A percentile compares a stretch with the other conserved stretches of the same genome.
These are phyloP conservation scores for Auriscalpium orientale DNA, from an alignment of 768 basidiomycete genomes.

Conservation along the genomic window DNA sequence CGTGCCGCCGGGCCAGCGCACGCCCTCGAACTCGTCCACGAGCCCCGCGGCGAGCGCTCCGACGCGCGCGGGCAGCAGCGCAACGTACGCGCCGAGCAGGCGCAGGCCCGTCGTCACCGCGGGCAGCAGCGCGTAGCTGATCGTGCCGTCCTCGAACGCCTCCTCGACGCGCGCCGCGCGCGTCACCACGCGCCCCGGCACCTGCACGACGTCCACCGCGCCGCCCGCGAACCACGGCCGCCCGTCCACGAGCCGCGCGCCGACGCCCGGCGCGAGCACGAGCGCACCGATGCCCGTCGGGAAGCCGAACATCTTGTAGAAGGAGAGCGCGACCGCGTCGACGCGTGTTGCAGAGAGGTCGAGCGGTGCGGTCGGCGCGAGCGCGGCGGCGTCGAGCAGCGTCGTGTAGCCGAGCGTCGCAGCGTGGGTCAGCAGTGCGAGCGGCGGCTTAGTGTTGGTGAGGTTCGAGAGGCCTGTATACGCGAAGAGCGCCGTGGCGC, in stretches of 20 bases:
- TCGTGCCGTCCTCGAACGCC: slow-evolving; percentile 65
- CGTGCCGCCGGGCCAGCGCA: slow-evolving; percentile 52
- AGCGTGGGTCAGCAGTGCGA: slow-evolving; percentile 59
- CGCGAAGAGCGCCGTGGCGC: slow-evolving; percentile 57
- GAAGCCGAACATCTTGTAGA: slow-evolving; percentile 89
- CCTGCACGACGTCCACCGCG: slow-evolving; percentile 76
- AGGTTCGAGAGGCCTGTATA: slow-evolving; percentile 81
- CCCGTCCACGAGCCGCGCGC: slow-evolving; percentile 50
- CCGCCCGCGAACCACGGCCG: slow-evolving; percentile 86
- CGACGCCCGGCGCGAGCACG: slow-evolving; percentile 38
- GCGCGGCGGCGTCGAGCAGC: slow-evolving; percentile 75
- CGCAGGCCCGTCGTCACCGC: slow-evolving; percentile 75
- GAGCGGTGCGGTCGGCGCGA: slow-evolving; percentile 65
- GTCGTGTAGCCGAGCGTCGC: slow-evolving; percentile 63
- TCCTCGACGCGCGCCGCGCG: slow-evolving; percentile 47
- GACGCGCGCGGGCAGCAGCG: slow-evolving; percentile 70
- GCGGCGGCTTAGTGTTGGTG: slow-evolving; percentile 62
- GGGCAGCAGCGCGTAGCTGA: slow-evolving; percentile 72
- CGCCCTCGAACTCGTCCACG: slow-evolving; percentile 41
- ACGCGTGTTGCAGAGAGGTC: slow-evolving; percentile 60
- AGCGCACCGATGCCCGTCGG: slow-evolving; percentile 81
- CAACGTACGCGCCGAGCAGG: slow-evolving; percentile 71
- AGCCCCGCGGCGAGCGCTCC: slow-evolving; percentile 62
- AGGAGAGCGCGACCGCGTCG: slow-evolving; percentile 78
- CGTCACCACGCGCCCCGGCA: slow-evolving; percentile 65